These are phyloP conservation scores for Lithospermum erythrorhizon DNA, from an alignment of 257 asterid genomes.

Conservation along the genomic window DNA sequence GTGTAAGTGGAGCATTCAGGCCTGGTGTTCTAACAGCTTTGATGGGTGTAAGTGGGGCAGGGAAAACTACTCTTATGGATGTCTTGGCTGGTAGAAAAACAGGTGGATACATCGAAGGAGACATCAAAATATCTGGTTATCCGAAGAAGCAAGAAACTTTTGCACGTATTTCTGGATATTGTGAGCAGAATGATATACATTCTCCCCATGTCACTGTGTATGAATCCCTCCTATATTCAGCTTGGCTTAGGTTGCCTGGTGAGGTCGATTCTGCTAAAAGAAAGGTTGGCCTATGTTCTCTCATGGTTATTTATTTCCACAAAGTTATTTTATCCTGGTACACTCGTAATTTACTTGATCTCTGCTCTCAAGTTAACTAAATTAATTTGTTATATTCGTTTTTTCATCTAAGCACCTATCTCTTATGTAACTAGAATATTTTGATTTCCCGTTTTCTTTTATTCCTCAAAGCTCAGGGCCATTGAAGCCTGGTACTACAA, in stretches of 20 bases:
- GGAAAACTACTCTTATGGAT: constrained; percentile 75
- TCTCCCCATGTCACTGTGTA: constrained; percentile 65
- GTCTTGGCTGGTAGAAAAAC: constrained; percentile 80
- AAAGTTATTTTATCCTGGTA: too few relatives aligned
- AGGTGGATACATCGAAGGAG: constrained; percentile 65
- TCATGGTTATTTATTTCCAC: too few relatives aligned
- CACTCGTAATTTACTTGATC: too few relatives aligned
- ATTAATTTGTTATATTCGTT: too few relatives aligned
- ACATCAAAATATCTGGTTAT: constrained; percentile 53
- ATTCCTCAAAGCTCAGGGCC: too few relatives aligned
- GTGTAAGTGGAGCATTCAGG: constrained; percentile 69
- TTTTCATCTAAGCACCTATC: too few relatives aligned
- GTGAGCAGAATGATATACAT: constrained; percentile 79
- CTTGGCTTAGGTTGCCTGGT: constrained; percentile 59
- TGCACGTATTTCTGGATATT: constrained; percentile 65
- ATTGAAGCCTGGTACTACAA: too few relatives aligned
- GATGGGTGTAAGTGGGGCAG: constrained; percentile 89
- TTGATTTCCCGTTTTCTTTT: too few relatives aligned
- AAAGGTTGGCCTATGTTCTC: background rate
- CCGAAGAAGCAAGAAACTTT: constrained; percentile 65
- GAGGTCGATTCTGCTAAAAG: constrained; percentile 33
- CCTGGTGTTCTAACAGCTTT: constrained; percentile 80
- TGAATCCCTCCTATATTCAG: constrained; percentile 60
- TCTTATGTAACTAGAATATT: too few relatives aligned
- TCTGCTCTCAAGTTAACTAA: too few relatives aligned